Evolutionary conservation across 257 asterid species (phyloP).

Genomic region (Gardenia jasminoides): DNA sequence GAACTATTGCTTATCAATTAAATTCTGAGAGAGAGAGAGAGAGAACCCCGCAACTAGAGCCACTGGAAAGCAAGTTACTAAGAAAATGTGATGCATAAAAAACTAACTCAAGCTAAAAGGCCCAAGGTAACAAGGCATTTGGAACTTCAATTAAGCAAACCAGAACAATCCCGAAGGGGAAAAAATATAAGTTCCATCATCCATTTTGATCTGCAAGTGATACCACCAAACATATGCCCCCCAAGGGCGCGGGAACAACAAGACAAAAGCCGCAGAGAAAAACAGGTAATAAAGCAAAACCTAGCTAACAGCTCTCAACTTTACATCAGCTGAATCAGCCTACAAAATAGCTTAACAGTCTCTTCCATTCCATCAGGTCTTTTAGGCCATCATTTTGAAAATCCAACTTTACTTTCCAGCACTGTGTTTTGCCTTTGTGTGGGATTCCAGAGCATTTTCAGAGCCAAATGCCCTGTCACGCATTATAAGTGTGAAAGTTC

Average conservation of each 20-base stretch:
- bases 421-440: constrained; percentile 71
- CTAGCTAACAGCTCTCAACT: constrained; percentile 3
- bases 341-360: constrained; percentile 11
- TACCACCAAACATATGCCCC: background rate
- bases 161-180: background rate
- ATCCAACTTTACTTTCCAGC: constrained; percentile 32
- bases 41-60: background rate
- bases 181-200: background rate
- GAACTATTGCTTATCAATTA: too few relatives aligned
- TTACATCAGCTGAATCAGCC: constrained; percentile 19
- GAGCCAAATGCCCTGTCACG: constrained; percentile 51
- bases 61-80: background rate
- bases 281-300: constrained; percentile 7
- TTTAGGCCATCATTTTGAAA: background rate
- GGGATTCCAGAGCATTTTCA: constrained; percentile 55
- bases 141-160: background rate
- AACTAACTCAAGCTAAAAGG: background rate
- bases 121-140: background rate
- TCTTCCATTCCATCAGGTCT: constrained; percentile 5
- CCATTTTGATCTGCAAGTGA: too few relatives aligned
- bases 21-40: too few relatives aligned
- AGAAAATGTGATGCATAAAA: background rate
- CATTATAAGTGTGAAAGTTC: background rate
- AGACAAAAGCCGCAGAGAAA: background rate
- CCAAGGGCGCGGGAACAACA: too few relatives aligned